Base-by-base conservation (phyloP, 306 rosid species). In the Cucurbita pepo region DNA sequence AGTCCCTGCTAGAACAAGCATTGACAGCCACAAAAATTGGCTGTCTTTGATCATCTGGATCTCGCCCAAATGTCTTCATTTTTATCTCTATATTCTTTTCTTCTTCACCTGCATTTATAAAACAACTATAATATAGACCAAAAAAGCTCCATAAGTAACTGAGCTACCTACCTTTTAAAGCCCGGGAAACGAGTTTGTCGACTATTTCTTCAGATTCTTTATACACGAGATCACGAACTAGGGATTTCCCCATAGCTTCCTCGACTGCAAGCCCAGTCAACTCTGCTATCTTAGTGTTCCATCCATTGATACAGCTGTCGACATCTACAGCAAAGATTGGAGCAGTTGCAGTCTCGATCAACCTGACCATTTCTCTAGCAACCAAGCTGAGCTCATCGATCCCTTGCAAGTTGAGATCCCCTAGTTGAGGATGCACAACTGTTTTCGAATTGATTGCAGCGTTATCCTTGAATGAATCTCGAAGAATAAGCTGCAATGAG, bases 1-100 rank as follows among this genome's bases (percentile, higher is more conserved):
- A 91, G 81, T 91, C 97, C 89, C 85, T 86, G 93, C 99, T 95
- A 76, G 88, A 88, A 88, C 99, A 95, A 78, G 99, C 99, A 88
- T 95, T 95, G 80, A 91, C 97, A 80, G 91, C 93, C 66, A 95
- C 81, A 81, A 80, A 95, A 69, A 89, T 78, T 55, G 99, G 96
- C 76, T 77, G 80, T 71, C 79, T 81, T 38, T 77, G 83, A 70
- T 86, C 80, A 59, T 85, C 95, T 10, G 86, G 79, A 56, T 85
- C 95, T 10, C 85, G 79, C 83, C 87, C 90, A 84, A 95, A 95
- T 18, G 91, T 88, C 89, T 73, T 91, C 97, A 95, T 40, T 84
- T 89, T 91, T 79, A 95, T 85, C 86, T 91, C 99, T 71, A 95
- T 83, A 76, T 91, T 95, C 85, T 85, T 89, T 73, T 95, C 97